Conservation (phyloP, 139 green algal species). For the Chlorella sp. region DNA sequence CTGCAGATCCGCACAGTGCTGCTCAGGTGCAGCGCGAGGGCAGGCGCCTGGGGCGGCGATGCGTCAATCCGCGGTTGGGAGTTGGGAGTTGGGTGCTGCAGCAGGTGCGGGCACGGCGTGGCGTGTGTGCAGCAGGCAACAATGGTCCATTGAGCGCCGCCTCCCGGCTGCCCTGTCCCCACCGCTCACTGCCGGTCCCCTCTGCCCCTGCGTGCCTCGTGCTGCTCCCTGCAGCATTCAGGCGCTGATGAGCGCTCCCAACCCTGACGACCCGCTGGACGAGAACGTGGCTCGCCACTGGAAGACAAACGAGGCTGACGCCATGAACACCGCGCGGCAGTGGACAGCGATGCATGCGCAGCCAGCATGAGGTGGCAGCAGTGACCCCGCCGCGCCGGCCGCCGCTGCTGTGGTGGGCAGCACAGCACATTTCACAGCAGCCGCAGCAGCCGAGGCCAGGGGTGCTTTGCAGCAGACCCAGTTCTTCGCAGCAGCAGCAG, state of each 20-base stretch:
- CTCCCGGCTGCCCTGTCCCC: too few species aligned
- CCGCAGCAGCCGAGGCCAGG: background rate
- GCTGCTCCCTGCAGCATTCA: constrained; percentile 81
- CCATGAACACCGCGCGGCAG: constrained; percentile 71
- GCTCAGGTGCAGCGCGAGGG: constrained; percentile 70
- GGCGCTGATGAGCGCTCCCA: constrained; percentile 95
- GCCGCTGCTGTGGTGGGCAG: background rate
- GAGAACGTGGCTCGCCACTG: constrained; percentile 98
- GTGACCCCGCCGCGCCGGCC: background rate
- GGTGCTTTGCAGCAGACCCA: background rate
- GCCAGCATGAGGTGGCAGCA: background rate
- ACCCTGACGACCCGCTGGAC: constrained; percentile 98
- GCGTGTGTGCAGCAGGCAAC: too few species aligned
- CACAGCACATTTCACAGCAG: too few species aligned
- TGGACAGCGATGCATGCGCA: constrained; percentile 37
- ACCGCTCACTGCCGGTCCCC: too few species aligned
- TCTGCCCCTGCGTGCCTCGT: background rate
- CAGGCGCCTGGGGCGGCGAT: too few species aligned
- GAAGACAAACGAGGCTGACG: constrained; percentile 94
- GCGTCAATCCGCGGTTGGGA: too few species aligned
- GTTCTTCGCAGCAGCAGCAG: background rate
- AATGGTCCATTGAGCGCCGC: too few species aligned
- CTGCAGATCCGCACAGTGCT: constrained; percentile 99
- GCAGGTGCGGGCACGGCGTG: too few species aligned
- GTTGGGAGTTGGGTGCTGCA: too few species aligned